phyloP scores from a whole-genome alignment of 75 land plant genomes.

The Pinus tabuliformis region DNA sequence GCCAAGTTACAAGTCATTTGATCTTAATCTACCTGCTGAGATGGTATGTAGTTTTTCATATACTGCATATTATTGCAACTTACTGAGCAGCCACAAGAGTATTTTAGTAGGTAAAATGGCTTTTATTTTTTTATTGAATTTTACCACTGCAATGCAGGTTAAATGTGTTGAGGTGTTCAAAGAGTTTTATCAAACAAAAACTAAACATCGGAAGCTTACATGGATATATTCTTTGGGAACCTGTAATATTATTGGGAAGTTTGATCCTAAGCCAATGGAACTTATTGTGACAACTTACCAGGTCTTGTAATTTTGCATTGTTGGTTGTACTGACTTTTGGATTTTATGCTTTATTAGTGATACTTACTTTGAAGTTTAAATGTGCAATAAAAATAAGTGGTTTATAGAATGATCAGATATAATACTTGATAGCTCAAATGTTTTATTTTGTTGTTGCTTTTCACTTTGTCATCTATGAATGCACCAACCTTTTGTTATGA shows the following conservation, averaged over 20 bases:
- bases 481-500: background rate
- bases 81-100: background rate
- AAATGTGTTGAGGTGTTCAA: slow-evolving; percentile 81
- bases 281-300: slow-evolving; percentile 94
- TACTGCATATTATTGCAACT: background rate
- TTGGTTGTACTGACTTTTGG: background rate
- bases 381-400: background rate
- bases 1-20: slow-evolving; percentile 98
- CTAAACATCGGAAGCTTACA: slow-evolving; percentile 89
- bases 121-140: slow-evolving; percentile 2
- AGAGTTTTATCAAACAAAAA: slow-evolving; percentile 87
- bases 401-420: background rate
- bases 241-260: slow-evolving; percentile 83
- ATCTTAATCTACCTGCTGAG: slow-evolving; percentile 91
- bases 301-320: slow-evolving; percentile 27
- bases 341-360: background rate
- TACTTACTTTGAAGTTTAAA: background rate
- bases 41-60: slow-evolving; percentile 49
- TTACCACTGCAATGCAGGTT: slow-evolving; percentile 30
- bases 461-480: background rate
- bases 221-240: slow-evolving; percentile 96
- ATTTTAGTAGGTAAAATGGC: background rate
- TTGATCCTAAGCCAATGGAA: slow-evolving; percentile 86
- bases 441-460: background rate
- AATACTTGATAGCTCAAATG: background rate